phyloP scores from a whole-genome alignment of 1,139 yeast species.

The Suhomyces guaymorum region DNA sequence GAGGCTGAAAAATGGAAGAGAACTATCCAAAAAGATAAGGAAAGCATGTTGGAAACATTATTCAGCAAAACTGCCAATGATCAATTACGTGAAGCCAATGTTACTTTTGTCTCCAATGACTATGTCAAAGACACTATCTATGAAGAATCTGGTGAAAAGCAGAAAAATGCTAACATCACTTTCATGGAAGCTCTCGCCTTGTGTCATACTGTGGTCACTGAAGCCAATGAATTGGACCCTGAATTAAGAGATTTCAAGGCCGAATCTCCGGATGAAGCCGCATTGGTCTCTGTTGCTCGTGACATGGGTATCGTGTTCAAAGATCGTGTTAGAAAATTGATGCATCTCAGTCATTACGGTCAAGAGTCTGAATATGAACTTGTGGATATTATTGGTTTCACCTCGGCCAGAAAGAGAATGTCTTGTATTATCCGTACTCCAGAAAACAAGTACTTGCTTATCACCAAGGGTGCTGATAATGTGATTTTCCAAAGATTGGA shows the following conservation, averaged over 20 bases:
- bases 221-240: slow-evolving; percentile 58
- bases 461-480: slow-evolving; percentile 94
- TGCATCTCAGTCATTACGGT: slow-evolving; percentile 76
- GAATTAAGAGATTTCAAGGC: slow-evolving; percentile 68
- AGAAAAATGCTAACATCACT: slow-evolving; percentile 64
- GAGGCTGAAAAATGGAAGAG: slow-evolving; percentile 65
- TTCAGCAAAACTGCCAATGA: slow-evolving; percentile 48
- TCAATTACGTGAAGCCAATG: slow-evolving; percentile 60
- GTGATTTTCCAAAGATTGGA: slow-evolving; percentile 77
- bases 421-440: slow-evolving; percentile 52
- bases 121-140: slow-evolving; percentile 40
- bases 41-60: slow-evolving; percentile 62
- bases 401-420: slow-evolving; percentile 86
- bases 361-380: slow-evolving; percentile 67
- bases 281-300: slow-evolving; percentile 89
- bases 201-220: slow-evolving; percentile 92
- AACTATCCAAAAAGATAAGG: slow-evolving; percentile 63
- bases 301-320: slow-evolving; percentile 86
- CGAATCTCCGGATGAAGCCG: slow-evolving; percentile 98
- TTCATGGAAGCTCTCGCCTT: slow-evolving; percentile 88
- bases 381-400: slow-evolving; percentile 78
- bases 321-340: slow-evolving; percentile 71
- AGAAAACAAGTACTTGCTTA: slow-evolving; percentile 53
- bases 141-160: slow-evolving; percentile 34
- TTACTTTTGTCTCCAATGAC: slow-evolving; percentile 79